These are phyloP conservation scores for Colletotrichum sp. DNA, from an alignment of 2,329 filamentous ascomycete species.

Conservation along the genomic window DNA sequence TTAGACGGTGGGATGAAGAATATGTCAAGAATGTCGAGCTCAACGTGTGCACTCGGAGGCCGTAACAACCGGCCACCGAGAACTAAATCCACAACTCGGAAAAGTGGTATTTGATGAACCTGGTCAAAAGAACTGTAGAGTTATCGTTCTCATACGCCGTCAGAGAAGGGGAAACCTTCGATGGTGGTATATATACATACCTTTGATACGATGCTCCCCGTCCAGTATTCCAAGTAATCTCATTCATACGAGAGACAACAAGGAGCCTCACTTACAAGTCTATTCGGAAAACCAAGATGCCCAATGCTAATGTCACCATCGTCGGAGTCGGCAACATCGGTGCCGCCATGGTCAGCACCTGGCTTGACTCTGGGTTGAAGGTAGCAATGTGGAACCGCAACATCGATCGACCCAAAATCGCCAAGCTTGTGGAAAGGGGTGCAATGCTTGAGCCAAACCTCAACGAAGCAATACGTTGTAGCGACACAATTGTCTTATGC, in stretches of 20 bases:
- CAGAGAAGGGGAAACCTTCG: neutral
- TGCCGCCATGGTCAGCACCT: neutral
- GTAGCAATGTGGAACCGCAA: constrained; percentile 12
- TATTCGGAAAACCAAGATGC: neutral
- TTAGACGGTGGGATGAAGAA: neutral
- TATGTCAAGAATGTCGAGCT: neutral
- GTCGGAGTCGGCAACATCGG: constrained; percentile 13
- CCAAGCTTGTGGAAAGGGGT: neutral
- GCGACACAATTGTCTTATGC: constrained; percentile 26
- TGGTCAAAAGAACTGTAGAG: neutral
- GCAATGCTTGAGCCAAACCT: constrained; percentile 16
- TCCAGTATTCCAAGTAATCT: neutral
- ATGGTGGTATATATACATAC: neutral
- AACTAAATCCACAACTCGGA: neutral
- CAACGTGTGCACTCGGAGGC: neutral
- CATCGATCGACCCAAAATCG: neutral
- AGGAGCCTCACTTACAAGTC: neutral
- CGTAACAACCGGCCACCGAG: neutral
- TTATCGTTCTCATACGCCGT: neutral
- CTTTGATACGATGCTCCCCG: neutral
- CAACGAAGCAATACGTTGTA: constrained; percentile 15
- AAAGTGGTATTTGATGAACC: neutral
- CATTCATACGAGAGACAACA: neutral
- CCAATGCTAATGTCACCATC: neutral
- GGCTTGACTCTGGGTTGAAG: neutral